Evolutionary conservation across 1,284 basidiomycete genomes (phyloP), one percentile per base, ranked within the genome.

Genomic region (Leucoagaricus sp.): DNA sequence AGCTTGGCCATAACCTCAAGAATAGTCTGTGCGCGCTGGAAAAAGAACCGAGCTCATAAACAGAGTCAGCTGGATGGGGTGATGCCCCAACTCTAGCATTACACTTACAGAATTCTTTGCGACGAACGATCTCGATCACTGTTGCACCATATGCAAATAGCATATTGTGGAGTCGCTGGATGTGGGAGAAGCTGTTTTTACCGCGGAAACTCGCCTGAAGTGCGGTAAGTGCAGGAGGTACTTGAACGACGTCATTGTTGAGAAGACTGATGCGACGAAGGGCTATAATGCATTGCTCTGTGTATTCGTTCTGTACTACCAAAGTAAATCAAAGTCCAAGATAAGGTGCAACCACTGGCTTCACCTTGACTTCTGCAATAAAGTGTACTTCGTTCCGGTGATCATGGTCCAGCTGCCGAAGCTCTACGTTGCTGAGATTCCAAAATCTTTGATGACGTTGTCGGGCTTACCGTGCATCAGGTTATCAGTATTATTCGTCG

Each of bases 61-160:
- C 48, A 31, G 33, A 17, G 42, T 59, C 12, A 56, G 48, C n/a
- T 45, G 34, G 52, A 6, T 41, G 19, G 17, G 46, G n/a, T 23
- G 19, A 44, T 12, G 9, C 19, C 23, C 25, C n/a, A 52, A 1
- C 40, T 15, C 48, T 31, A 45, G 55, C 1, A 38, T 33, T 21
- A n/a, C 54, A 69, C 81, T 73, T 61, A 85, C 89, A 80, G 69
- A 96, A 98, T 68, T 96, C 93, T 60, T 91, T 91, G 53, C 96
- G 77, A 55, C 96, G 79, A 0, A 96, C 91, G 34, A 96, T 86
- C 72, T 99, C 96, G 10, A 96, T 82, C 1, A 98, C 82, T 0
- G 95, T 94, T 1, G 94, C 91, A 0, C 93, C 92, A 70, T 99
- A 99, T 0, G 93, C 94, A 67, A 94, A 95, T 0, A 96, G 74